A percentile compares a stretch with the other conserved stretches of the same genome.
Conservation (phyloP, 768 basidiomycete species). For the Xerocomellus amylosporus region DNA sequence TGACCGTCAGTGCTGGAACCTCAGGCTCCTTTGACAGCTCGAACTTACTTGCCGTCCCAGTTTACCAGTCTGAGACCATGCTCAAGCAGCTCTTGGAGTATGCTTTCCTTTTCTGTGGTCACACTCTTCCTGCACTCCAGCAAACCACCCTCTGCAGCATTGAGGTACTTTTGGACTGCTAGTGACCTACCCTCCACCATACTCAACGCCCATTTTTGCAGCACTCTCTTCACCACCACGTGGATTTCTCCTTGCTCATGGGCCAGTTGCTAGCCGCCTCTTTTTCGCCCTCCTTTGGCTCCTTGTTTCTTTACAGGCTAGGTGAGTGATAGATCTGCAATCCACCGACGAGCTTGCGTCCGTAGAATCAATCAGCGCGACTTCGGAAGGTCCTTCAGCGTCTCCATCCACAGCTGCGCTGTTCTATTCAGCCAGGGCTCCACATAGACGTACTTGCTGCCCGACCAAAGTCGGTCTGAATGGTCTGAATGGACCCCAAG, state of each 20-base stretch:
- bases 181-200: neutral
- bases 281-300: neutral
- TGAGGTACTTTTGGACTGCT: neutral
- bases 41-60: conserved; percentile 5
- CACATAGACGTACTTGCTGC: too few relatives aligned
- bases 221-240: neutral
- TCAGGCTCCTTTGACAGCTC: too few relatives aligned
- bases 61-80: neutral
- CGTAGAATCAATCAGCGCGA: too few relatives aligned
- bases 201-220: neutral
- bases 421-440: too few relatives aligned
- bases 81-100: neutral
- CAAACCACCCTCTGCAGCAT: conserved; percentile 1
- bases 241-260: neutral
- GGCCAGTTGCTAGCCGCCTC: neutral
- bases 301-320: neutral
- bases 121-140: neutral
- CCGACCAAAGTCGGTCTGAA: too few relatives aligned
- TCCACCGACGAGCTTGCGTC: too few relatives aligned
- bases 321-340: too few relatives aligned
- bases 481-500: too few relatives aligned
- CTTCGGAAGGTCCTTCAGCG: too few relatives aligned
- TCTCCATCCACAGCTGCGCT: too few relatives aligned
- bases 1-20: too few relatives aligned
- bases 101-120: neutral